These are phyloP conservation scores for Letharia columbiana DNA, from an alignment of 495 filamentous ascomycete genomes.

Conservation along the genomic window DNA sequence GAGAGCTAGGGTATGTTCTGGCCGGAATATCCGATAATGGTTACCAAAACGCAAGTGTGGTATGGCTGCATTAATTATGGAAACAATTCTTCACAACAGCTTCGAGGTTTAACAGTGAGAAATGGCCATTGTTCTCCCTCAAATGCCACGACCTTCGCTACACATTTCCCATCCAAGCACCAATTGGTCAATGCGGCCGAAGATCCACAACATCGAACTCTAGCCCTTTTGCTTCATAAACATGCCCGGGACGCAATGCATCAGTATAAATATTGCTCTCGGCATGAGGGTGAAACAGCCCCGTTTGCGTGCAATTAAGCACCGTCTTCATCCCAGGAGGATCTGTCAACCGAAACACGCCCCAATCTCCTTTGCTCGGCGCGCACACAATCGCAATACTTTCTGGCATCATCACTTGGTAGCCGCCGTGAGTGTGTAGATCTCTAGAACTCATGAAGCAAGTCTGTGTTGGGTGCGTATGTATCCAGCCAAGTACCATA, in stretches of 20 bases:
- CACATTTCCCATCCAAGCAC: not conserved
- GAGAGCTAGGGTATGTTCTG: slow-evolving; percentile 18
- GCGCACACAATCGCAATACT: slow-evolving; percentile 96
- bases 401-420: slow-evolving; percentile 90
- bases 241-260: slow-evolving; percentile 75
- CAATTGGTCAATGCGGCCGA: slow-evolving; percentile 35
- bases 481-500: slow-evolving; percentile 93
- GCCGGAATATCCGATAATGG: not conserved
- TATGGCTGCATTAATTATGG: not conserved
- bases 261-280: slow-evolving; percentile 74
- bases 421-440: slow-evolving; percentile 84
- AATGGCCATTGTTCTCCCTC: not conserved
- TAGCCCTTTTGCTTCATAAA: slow-evolving; percentile 65
- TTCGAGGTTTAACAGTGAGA: not conserved
- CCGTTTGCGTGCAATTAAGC: slow-evolving; percentile 61
- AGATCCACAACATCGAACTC: slow-evolving; percentile 75
- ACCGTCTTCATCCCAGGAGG: slow-evolving; percentile 80
- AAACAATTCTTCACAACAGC: not conserved
- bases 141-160: not conserved
- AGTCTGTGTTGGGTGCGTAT: slow-evolving; percentile 92
- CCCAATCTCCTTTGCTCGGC: slow-evolving; percentile 72
- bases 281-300: slow-evolving; percentile 75
- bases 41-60: not conserved
- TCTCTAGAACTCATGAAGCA: slow-evolving; percentile 97
- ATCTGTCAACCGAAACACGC: slow-evolving; percentile 85